These are phyloP conservation scores for Lagenidium sp. DNA, from an alignment of 352 stramenopile species.

Conservation along the genomic window DNA sequence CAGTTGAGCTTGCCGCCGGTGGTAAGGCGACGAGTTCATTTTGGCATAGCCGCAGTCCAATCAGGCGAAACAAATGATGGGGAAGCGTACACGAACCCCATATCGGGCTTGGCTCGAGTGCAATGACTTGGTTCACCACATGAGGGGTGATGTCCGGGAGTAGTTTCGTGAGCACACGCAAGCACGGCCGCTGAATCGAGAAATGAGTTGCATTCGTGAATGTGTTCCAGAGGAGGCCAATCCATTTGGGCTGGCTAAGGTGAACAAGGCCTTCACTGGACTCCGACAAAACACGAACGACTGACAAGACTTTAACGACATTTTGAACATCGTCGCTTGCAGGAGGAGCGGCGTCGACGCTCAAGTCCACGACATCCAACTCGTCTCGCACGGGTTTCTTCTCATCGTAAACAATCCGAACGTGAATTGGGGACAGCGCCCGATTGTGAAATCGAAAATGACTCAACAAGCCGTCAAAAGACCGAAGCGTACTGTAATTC, in stretches of 20 bases:
- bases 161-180: too few relatives aligned
- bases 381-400: slow-evolving; percentile 25
- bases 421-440: slow-evolving; percentile 87
- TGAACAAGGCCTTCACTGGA: slow-evolving; percentile 14
- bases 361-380: not conserved
- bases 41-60: too few relatives aligned
- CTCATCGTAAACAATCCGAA: slow-evolving; percentile 86
- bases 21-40: too few relatives aligned
- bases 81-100: too few relatives aligned
- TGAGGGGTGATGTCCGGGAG: too few relatives aligned
- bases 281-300: too few relatives aligned
- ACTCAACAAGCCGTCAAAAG: slow-evolving; percentile 75
- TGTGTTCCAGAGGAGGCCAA: slow-evolving; percentile 7
- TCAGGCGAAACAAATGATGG: too few relatives aligned
- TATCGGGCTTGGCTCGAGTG: too few relatives aligned
- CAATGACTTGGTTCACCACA: too few relatives aligned
- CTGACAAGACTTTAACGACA: too few relatives aligned
- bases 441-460: slow-evolving; percentile 88
- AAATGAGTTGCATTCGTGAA: slow-evolving; percentile 2
- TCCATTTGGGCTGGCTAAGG: slow-evolving; percentile 8
- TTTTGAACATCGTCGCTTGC: not conserved
- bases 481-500: slow-evolving; percentile 12
- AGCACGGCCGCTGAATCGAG: slow-evolving; percentile 3
- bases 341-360: not conserved
- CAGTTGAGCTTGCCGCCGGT: too few relatives aligned